Base-by-base conservation (phyloP, 139 green algal species). In the Picochlorum costavermella region DNA sequence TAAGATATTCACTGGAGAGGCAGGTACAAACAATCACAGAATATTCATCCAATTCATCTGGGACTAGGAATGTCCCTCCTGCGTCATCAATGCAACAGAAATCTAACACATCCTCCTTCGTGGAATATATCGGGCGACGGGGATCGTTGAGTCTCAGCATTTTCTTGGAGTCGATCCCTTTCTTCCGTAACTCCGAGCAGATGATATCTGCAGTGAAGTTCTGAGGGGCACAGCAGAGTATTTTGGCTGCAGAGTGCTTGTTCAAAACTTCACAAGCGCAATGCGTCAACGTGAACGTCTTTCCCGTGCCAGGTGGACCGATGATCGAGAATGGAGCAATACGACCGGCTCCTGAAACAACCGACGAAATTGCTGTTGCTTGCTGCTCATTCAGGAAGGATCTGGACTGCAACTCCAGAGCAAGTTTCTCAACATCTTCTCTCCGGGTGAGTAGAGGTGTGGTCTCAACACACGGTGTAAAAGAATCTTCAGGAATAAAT, bases 211-310 rank as follows among this genome's bases (percentile, higher is more conserved):
- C 82, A 6, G 53, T 66, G 70, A 74, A 88, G 63, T 76, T 70
- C 10, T 57, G 62, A 1, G 82, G 79, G 5, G 82, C 77, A 29
- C 58, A 72, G 25, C 81, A 50, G 50, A 86, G 65, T 28, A 88
- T 56, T 11, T 70, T 67, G 1, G 64, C 67, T 3, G 8, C 20
- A 12, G 65, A 50, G 46, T 80, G 46, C 6, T 23, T 17, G 14
- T 55, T 14, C 30, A 84, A 62, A 29, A 81, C 23, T 61, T 78
- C 67, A 31, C 87, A 69, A 1, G 70, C 78, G 3, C 57, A 69
- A 60, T 86, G 74, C 33, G 88, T 81, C 16, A 90, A 60, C 0
- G 85, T 92, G 20, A 87, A 62, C 1, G 85, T 89, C 75, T 92
- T 92, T 63, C 85, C 85, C 5, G 82, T 86, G n/a, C 82, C 76